These are phyloP conservation scores for Gilbertella persicaria DNA, from an alignment of 371 early-diverging fungal genomes.

Conservation along the genomic window DNA sequence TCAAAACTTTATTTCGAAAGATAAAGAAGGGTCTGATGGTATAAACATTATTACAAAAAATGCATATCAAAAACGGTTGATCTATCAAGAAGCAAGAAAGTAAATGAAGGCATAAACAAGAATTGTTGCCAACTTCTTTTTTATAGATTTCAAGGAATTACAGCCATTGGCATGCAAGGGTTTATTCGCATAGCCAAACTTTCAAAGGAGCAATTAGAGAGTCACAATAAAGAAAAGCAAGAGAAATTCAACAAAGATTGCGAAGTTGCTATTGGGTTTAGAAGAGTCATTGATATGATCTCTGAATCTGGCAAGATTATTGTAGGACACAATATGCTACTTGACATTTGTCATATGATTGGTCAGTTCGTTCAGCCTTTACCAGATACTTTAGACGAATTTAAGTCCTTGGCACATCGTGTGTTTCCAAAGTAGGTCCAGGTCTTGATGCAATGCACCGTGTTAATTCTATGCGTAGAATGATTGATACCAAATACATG, in stretches of 20 bases:
- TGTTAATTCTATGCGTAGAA: slow-evolving; percentile 29
- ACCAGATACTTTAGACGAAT: slow-evolving; percentile 65
- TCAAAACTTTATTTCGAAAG: slow-evolving; percentile 43
- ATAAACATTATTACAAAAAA: slow-evolving; percentile 54
- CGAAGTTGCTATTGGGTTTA: slow-evolving; percentile 70
- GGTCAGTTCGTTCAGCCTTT: slow-evolving; percentile 71
- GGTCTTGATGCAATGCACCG: not conserved
- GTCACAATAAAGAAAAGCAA: slow-evolving; percentile 30
- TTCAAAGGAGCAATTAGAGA: slow-evolving; percentile 42
- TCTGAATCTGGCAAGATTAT: slow-evolving; percentile 68
- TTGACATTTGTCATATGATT: slow-evolving; percentile 77
- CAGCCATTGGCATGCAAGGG: slow-evolving; percentile 48
- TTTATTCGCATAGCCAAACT: slow-evolving; percentile 44
- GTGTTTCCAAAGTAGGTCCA: slow-evolving; percentile 58
- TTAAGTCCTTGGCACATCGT: slow-evolving; percentile 53
- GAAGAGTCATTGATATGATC: slow-evolving; percentile 77
- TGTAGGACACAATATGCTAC: slow-evolving; percentile 84
- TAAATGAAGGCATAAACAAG: not conserved
- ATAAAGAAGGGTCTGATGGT: slow-evolving; percentile 36
- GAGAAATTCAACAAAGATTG: slow-evolving; percentile 54
- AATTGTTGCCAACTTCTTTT: not conserved
- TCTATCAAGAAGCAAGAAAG: slow-evolving; percentile 73
- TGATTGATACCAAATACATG: slow-evolving; percentile 84
- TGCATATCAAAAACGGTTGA: slow-evolving; percentile 62
- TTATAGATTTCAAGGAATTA: slow-evolving; percentile 38